Percentiles rank a stretch among this genome's conserved stretches.
These are phyloP conservation scores for Dionaea muscipula DNA, from an alignment of 179 eudicot genomes.

Conservation along the genomic window DNA sequence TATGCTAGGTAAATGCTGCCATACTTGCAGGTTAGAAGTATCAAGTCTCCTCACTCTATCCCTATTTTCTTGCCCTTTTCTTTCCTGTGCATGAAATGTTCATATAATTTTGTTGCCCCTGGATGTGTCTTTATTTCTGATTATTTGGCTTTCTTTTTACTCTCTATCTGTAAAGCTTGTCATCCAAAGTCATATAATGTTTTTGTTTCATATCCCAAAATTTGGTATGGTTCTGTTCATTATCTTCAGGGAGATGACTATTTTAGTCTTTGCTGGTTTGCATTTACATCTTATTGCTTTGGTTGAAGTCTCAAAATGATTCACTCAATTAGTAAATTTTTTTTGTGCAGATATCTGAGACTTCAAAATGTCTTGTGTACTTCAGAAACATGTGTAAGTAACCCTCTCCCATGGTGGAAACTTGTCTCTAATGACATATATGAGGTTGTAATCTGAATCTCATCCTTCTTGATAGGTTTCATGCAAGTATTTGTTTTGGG, in stretches of 20 bases:
- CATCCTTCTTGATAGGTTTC: too few species aligned
- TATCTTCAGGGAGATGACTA: not conserved
- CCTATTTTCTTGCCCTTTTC: not conserved
- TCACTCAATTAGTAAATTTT: not conserved
- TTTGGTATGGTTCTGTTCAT: too few species aligned
- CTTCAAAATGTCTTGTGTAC: constrained; percentile 67
- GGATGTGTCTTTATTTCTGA: too few species aligned
- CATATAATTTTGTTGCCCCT: not conserved
- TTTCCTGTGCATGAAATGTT: not conserved
- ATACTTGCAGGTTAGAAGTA: not conserved
- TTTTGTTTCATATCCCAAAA: too few species aligned
- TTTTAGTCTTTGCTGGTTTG: not conserved
- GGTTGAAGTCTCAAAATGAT: not conserved
- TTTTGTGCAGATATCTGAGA: constrained; percentile 59
- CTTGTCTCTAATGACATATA: not conserved
- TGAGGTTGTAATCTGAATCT: not conserved
- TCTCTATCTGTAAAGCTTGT: too few species aligned
- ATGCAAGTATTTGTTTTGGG: too few species aligned
- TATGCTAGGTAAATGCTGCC: constrained; percentile 42
- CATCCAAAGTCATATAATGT: too few species aligned
- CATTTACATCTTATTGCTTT: not conserved
- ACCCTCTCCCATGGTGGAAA: constrained; percentile 1
- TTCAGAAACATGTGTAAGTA: constrained; percentile 73
- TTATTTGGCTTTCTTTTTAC: too few species aligned
- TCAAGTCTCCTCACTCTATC: not conserved